Conservation (phyloP, 768 basidiomycete species). For the Fistulinella prunicolor region DNA sequence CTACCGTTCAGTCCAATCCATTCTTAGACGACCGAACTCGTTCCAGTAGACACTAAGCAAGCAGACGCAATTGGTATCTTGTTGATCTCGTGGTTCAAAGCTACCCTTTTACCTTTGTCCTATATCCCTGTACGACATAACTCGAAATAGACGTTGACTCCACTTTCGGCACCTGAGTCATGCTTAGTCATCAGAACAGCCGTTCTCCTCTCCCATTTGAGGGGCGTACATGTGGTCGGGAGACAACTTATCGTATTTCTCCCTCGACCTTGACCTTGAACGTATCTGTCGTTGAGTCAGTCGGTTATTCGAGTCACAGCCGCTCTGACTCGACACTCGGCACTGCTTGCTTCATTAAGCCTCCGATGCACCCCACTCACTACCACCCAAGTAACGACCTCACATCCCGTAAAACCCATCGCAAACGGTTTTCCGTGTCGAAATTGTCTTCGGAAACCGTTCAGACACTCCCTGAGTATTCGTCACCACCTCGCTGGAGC, state of each 20-base stretch:
- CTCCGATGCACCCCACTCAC: slow-evolving; percentile 17
- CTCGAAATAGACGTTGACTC: too few species aligned
- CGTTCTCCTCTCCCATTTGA: not conserved
- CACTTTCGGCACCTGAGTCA: too few species aligned
- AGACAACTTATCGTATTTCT: not conserved
- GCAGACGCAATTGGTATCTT: too few species aligned
- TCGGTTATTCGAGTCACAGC: slow-evolving; percentile 8
- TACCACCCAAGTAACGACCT: slow-evolving; percentile 8
- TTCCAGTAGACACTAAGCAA: too few species aligned
- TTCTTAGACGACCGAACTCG: too few species aligned
- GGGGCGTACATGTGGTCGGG: slow-evolving; percentile 1
- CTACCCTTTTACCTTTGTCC: too few species aligned
- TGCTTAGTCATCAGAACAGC: slow-evolving; percentile 24
- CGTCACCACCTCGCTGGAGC: slow-evolving; percentile 34
- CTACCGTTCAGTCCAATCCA: too few species aligned
- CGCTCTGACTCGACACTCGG: slow-evolving; percentile 8
- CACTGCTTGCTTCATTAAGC: not conserved
- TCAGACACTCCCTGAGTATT: slow-evolving; percentile 63
- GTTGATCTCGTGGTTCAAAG: too few species aligned
- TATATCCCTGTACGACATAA: too few species aligned
- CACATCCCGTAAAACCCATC: slow-evolving; percentile 40
- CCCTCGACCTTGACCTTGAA: slow-evolving; percentile 9
- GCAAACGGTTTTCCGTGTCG: slow-evolving; percentile 54
- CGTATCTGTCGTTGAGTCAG: slow-evolving; percentile 1
- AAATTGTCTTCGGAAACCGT: slow-evolving; percentile 67